Evolutionary conservation across 768 basidiomycete genomes (phyloP).

Genomic region (Amanita phalloides): DNA sequence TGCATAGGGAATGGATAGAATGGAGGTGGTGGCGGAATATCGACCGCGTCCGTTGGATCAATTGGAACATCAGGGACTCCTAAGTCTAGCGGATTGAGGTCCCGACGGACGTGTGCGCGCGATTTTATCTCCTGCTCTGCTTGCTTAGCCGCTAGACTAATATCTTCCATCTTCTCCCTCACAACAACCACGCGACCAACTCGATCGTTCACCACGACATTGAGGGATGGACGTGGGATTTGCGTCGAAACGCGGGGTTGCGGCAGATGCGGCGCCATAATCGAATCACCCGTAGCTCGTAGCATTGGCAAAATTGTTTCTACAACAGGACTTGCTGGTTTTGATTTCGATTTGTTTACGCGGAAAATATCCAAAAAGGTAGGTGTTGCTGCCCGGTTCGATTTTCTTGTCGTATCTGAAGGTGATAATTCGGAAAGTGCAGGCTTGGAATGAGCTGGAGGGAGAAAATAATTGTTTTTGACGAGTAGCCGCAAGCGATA

Average conservation of each 20-base stretch:
- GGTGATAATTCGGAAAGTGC: constrained; percentile 52
- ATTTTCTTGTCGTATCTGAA: constrained; percentile 32
- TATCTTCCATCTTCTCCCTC: constrained; percentile 68
- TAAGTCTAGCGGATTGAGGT: constrained; percentile 29
- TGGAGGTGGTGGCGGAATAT: constrained; percentile 60
- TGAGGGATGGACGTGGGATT: constrained; percentile 23
- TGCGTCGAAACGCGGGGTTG: constrained; percentile 27
- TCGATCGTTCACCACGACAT: constrained; percentile 23
- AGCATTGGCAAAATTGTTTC: constrained; percentile 34
- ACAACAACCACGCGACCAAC: constrained; percentile 70
- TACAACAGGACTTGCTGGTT: constrained; percentile 36
- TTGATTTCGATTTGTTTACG: constrained; percentile 56
- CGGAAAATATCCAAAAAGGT: constrained; percentile 67
- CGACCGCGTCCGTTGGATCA: constrained; percentile 79
- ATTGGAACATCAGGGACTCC: constrained; percentile 46
- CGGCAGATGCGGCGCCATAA: constrained; percentile 29
- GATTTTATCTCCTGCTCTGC: constrained; percentile 63
- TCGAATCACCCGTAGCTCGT: constrained; percentile 58
- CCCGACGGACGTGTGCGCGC: constrained; percentile 32
- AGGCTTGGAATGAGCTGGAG: constrained; percentile 80
- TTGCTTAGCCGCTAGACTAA: constrained; percentile 61
- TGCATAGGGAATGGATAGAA: constrained; percentile 67
- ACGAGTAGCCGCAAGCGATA: constrained; percentile 77
- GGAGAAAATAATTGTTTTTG: constrained; percentile 82
- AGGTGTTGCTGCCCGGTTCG: constrained; percentile 30